Evolutionary conservation across 305 asterid genomes (phyloP).

Genomic region (Solanum hybrid): DNA sequence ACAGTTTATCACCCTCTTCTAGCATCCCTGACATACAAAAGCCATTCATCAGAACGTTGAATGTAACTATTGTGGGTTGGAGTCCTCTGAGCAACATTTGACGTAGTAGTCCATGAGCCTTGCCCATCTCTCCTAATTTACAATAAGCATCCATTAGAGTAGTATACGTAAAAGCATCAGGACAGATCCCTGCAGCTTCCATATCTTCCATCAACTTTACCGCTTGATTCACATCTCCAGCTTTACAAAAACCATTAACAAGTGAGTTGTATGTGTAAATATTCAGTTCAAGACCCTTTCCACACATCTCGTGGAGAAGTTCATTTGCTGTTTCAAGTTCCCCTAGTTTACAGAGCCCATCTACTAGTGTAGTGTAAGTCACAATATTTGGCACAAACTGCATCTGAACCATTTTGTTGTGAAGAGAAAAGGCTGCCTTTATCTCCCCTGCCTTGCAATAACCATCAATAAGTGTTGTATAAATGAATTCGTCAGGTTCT

Average conservation of each 20-base stretch:
- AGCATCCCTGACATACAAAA: conserved; percentile 72
- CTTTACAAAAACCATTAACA: conserved; percentile 79
- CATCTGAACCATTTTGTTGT: conserved; percentile 69
- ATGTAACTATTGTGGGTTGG: conserved; percentile 78
- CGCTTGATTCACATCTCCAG: conserved; percentile 62
- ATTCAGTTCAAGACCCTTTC: conserved; percentile 66
- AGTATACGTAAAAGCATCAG: conserved; percentile 78
- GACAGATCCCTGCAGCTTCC: conserved; percentile 56
- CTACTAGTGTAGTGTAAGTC: conserved; percentile 84
- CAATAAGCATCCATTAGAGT: conserved; percentile 86
- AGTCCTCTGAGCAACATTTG: conserved; percentile 67
- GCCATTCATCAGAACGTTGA: conserved; percentile 85
- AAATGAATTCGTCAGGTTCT: conserved; percentile 70
- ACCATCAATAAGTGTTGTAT: conserved; percentile 78
- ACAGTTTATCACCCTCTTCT: conserved; percentile 70
- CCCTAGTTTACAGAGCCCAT: conserved; percentile 91
- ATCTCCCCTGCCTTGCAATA: conserved; percentile 71
- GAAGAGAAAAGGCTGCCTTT: conserved; percentile 63
- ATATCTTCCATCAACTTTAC: conserved; percentile 56
- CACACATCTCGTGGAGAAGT: conserved; percentile 67
- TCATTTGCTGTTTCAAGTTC: conserved; percentile 73
- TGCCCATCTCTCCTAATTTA: conserved; percentile 60
- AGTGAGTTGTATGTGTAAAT: conserved; percentile 69
- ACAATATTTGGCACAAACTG: conserved; percentile 68
- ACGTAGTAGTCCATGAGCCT: conserved; percentile 65